Base-by-base conservation (phyloP, 2,329 filamentous ascomycete genomes). In the Fragosphaeria purpurea region DNA sequence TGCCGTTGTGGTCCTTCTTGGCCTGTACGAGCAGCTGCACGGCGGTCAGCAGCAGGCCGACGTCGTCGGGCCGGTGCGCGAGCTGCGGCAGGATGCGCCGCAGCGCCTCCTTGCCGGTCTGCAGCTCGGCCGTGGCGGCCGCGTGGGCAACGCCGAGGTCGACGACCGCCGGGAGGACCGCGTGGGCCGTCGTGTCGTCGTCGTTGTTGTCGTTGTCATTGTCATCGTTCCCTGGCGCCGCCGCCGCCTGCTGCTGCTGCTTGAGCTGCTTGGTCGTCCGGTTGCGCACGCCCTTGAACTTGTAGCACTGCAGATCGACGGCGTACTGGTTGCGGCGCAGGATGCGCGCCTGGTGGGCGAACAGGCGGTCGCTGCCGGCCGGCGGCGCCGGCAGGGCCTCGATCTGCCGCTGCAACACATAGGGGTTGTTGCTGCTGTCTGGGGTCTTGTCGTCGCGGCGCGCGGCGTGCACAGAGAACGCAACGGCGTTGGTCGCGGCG, bases 1-100 rank as follows among this genome's bases (percentile, higher is more conserved):
- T 9, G 5, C 38, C 38, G 12, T 40, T 40, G 12, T 40, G 38
- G 12, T 13, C 13, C 61, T 90, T 88, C 44, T 83, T 79, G 41
- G 75, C 79, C 47, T 82, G 73, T 12, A 93, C 72, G 62, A 94
- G 89, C 43, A 95, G 76, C 64, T 96, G 89, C 8, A 91, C 76
- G 50, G 88, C 77, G 8, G 87, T 89, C 40, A 96, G 72, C 31
- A 87, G 70, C 4, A 96, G 73, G 1, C 90, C 91, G 30, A 95
- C 72, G 62, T 96, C 88, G 53, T 80, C 79, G 0, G 89, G 87
- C 34, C 87, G 75, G 61, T 81, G 83, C 59, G 88, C 83, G 6
- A 91, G 70, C 10, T 90, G 65, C 1, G 79, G 77, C 4, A 87
- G 67, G 32, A 94, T 78, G 38, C 79, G 73, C 62, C 83, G 86